phyloP scores from a whole-genome alignment of 352 stramenopile species.

The Lagenidium giganteum region DNA sequence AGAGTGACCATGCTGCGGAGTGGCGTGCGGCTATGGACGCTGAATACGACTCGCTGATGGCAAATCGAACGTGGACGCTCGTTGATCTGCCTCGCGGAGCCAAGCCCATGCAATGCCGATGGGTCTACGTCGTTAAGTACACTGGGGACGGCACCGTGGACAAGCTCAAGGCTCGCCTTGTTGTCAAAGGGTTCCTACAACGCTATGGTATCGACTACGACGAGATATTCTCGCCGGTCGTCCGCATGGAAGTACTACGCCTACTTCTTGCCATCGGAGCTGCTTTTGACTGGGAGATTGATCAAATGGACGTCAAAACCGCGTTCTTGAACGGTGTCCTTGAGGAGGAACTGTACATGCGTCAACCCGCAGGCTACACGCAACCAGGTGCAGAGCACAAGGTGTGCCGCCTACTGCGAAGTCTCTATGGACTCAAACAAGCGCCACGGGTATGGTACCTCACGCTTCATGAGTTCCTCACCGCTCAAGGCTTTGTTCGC shows the following conservation, averaged over 20 bases:
- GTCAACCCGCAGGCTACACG: not conserved
- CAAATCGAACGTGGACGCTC: slow-evolving; percentile 6
- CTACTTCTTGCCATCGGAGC: not conserved
- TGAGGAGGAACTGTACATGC: not conserved
- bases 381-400: no score
- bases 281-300: not conserved
- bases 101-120: slow-evolving; percentile 13
- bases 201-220: slow-evolving; percentile 17
- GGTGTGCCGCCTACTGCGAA: slow-evolving; percentile 1
- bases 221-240: slow-evolving; percentile 16
- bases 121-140: slow-evolving; percentile 13
- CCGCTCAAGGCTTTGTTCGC: slow-evolving; percentile 1
- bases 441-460: slow-evolving; percentile 8
- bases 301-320: slow-evolving; percentile 5
- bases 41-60: slow-evolving; percentile 4
- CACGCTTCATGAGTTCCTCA: slow-evolving; percentile 7
- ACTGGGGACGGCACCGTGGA: slow-evolving; percentile 14
- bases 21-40: slow-evolving; percentile 4
- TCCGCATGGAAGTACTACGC: slow-evolving; percentile 7
- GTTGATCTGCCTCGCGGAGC: not conserved
- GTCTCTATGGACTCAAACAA: slow-evolving; percentile 12
- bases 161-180: slow-evolving; percentile 17
- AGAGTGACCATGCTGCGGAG: slow-evolving; percentile 1
- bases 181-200: slow-evolving; percentile 21
- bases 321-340: not conserved